phyloP scores from a whole-genome alignment of 129 eudicot species.

The Kitagawia praeruptora region DNA sequence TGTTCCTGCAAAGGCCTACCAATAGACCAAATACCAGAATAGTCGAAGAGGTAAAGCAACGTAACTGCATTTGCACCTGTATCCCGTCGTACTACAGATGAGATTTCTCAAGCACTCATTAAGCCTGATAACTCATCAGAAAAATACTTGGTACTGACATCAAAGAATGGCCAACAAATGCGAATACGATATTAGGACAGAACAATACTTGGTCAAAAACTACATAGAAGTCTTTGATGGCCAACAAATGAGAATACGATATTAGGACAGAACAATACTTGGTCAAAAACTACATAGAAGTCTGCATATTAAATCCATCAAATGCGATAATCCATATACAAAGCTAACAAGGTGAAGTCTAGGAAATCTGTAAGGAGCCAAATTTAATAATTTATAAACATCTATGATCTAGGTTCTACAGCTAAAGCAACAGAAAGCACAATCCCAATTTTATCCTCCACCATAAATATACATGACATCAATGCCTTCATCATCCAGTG shows the following conservation, averaged over 20 bases:
- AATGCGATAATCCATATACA: constrained; percentile 28
- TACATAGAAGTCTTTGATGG: neutral
- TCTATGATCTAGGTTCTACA: constrained; percentile 29
- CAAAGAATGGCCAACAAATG: neutral
- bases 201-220: neutral
- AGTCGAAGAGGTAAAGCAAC: neutral
- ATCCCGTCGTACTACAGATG: neutral
- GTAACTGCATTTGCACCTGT: neutral
- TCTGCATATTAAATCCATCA: constrained; percentile 17
- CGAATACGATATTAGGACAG: neutral
- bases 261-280: neutral
- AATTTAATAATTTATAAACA: constrained; percentile 32
- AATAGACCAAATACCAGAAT: too few relatives aligned
- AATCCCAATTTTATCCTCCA: constrained; percentile 22
- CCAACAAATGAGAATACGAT: neutral
- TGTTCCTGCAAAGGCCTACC: too few relatives aligned
- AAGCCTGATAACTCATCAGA: neutral
- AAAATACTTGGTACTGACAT: too few relatives aligned
- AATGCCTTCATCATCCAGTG: neutral
- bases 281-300: neutral
- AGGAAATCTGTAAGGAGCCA: constrained; percentile 4
- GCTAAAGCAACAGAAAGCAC: constrained; percentile 19
- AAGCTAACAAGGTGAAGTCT: constrained; percentile 8
- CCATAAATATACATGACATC: constrained; percentile 25
- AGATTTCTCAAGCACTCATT: neutral